phyloP scores from a whole-genome alignment of 2,329 filamentous ascomycete species.

The Fusarium buxicola region DNA sequence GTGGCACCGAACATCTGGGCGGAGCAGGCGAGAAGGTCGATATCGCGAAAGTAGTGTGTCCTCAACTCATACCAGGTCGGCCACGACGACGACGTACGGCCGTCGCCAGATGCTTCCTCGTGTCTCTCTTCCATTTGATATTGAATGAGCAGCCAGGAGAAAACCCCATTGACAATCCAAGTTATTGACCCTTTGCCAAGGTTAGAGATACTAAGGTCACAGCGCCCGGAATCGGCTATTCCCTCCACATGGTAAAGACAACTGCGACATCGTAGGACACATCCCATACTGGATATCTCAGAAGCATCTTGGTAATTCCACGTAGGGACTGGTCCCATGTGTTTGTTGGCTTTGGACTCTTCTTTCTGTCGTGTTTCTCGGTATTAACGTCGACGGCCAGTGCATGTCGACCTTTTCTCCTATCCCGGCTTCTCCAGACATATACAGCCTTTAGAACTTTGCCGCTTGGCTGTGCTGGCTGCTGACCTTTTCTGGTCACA shows the following conservation, averaged over 20 bases:
- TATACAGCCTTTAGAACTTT: slow-evolving; percentile 46
- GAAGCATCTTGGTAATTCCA: slow-evolving; percentile 52
- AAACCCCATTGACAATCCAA: slow-evolving; percentile 72
- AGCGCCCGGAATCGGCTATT: neutral
- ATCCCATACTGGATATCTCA: slow-evolving; percentile 55
- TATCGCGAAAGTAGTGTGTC: slow-evolving; percentile 64
- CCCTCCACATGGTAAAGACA: slow-evolving; percentile 56
- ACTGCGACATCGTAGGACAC: slow-evolving; percentile 57
- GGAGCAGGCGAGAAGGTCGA: slow-evolving; percentile 68
- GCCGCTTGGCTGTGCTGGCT: neutral
- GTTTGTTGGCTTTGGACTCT: slow-evolving; percentile 39
- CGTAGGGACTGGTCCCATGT: slow-evolving; percentile 46
- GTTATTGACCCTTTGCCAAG: slow-evolving; percentile 54
- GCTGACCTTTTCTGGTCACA: neutral
- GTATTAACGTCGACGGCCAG: slow-evolving; percentile 39
- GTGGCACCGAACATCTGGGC: slow-evolving; percentile 68
- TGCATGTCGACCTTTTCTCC: slow-evolving; percentile 56
- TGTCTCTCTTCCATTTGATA: slow-evolving; percentile 22
- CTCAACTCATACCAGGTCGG: slow-evolving; percentile 67
- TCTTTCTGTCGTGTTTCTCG: slow-evolving; percentile 16
- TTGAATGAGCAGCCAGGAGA: slow-evolving; percentile 61
- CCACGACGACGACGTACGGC: slow-evolving; percentile 67
- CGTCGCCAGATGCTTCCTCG: slow-evolving; percentile 2
- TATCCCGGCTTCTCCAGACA: slow-evolving; percentile 57
- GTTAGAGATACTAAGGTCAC: slow-evolving; percentile 2